Conservation (phyloP, 495 filamentous ascomycete species). For the Choiromyces venosus region DNA sequence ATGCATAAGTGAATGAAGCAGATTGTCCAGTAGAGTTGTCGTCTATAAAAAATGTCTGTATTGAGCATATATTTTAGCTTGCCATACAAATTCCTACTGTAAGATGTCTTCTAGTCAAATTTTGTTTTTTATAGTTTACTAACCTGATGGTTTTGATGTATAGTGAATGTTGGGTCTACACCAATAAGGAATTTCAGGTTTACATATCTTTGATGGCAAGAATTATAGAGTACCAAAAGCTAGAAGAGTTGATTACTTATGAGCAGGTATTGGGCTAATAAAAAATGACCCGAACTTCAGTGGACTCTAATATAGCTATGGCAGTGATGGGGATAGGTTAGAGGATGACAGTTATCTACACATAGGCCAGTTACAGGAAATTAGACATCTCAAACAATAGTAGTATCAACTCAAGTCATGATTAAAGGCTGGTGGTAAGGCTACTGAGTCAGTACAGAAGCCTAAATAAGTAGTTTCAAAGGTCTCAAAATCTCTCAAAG, state of each 20-base stretch:
- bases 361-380: constrained; percentile 22
- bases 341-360: constrained; percentile 36
- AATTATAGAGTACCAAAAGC: constrained; percentile 22
- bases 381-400: constrained; percentile 32
- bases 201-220: constrained; percentile 21
- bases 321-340: constrained; percentile 19
- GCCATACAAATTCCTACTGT: constrained; percentile 57
- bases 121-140: no score
- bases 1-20: constrained; percentile 66
- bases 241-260: background rate
- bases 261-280: background rate
- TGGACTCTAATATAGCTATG: constrained; percentile 32
- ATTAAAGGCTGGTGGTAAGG: constrained; percentile 9
- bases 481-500: constrained; percentile 25
- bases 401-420: constrained; percentile 27
- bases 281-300: constrained; percentile 3
- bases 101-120: no score
- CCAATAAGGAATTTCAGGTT: no score
- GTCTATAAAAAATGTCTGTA: constrained; percentile 58
- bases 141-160: no score
- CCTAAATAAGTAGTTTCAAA: constrained; percentile 23
- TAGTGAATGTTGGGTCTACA: no score
- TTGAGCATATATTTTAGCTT: constrained; percentile 70
- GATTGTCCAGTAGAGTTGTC: constrained; percentile 65
- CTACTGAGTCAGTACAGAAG: constrained; percentile 4